Conservation (phyloP, 768 basidiomycete genomes). For the Rhizopogon vinicolor region DNA sequence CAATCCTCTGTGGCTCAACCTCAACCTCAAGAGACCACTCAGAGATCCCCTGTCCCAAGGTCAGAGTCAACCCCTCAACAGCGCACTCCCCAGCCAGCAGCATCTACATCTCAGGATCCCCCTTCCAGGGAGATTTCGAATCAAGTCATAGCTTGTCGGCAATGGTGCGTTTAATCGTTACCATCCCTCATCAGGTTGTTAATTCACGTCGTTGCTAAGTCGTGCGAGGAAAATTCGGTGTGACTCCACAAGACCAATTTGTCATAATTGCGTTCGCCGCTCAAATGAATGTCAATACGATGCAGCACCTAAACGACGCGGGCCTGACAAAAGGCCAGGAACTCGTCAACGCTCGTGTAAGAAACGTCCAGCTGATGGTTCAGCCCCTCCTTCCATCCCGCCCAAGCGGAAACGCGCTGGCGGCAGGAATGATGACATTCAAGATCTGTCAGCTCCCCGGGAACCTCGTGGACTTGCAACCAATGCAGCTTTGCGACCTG, state of each 20-base stretch:
- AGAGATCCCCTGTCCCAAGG: conserved; percentile 31
- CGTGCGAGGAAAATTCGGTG: conserved; percentile 83
- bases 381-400: conserved; percentile 45
- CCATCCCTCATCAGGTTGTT: conserved; percentile 16
- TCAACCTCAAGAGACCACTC: conserved; percentile 18
- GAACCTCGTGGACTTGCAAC: conserved; percentile 21
- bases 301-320: conserved; percentile 73
- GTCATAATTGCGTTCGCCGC: conserved; percentile 78
- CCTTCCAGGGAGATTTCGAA: conserved; percentile 56
- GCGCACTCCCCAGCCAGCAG: conserved; percentile 20
- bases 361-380: conserved; percentile 60
- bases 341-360: conserved; percentile 82
- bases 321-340: conserved; percentile 83
- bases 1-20: conserved; percentile 9
- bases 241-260: conserved; percentile 76
- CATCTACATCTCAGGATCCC: conserved; percentile 27
- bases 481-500: conserved; percentile 20
- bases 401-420: conserved; percentile 49
- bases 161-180: conserved; percentile 55
- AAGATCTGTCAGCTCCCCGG: conserved; percentile 14
- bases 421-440: conserved; percentile 27
- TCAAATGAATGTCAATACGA: conserved; percentile 79
- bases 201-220: conserved; percentile 42
- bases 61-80: conserved; percentile 42
- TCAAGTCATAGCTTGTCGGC: conserved; percentile 80